Conservation (phyloP, 441 rosid genomes). For the Populus trichocarpa region DNA sequence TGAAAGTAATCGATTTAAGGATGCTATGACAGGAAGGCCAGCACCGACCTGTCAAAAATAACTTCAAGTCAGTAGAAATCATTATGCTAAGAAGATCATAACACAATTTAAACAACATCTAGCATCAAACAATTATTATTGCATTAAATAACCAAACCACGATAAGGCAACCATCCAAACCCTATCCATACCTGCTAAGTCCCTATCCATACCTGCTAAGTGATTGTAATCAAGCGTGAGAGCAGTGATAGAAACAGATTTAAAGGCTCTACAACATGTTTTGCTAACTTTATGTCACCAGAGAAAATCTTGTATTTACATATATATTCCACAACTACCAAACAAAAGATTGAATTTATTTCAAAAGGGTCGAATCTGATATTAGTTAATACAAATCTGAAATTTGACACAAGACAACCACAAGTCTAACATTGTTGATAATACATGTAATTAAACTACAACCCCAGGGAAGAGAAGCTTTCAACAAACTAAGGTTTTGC, state of each 20-base stretch:
- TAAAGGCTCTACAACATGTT: background rate
- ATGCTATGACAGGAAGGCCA: slow-evolving; percentile 89
- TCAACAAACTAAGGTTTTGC: background rate
- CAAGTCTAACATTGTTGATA: background rate
- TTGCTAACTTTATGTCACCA: background rate
- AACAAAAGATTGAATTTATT: background rate
- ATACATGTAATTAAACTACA: background rate
- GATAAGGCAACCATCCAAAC: background rate
- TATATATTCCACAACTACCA: background rate
- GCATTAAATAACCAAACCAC: background rate
- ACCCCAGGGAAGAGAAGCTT: background rate
- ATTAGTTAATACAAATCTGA: background rate
- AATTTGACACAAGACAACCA: background rate
- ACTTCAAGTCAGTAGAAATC: slow-evolving; percentile 19
- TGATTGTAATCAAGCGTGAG: background rate
- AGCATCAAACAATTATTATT: background rate
- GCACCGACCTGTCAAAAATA: slow-evolving; percentile 75
- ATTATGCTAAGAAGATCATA: slow-evolving; percentile 4
- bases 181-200: no score
- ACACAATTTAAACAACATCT: background rate
- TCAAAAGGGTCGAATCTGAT: background rate
- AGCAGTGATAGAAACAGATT: background rate
- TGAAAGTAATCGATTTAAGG: slow-evolving; percentile 71
- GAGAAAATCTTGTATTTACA: background rate
- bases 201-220: background rate